Base-by-base conservation (phyloP, 129 eudicot genomes). In the Lactuca saligna region DNA sequence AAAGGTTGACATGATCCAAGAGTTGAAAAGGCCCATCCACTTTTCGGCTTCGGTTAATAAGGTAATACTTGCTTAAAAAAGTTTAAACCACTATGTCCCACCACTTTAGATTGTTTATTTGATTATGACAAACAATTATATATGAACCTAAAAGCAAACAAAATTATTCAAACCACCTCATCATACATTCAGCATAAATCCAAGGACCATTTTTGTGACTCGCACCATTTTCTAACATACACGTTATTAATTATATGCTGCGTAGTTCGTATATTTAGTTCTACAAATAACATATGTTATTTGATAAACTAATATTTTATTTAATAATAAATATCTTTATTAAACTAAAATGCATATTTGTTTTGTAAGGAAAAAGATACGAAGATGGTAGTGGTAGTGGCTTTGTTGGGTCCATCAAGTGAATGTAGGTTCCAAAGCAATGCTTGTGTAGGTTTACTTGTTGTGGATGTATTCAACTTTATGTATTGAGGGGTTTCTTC, bases 381-480 rank as follows among this genome's bases (percentile, higher is more conserved):
- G 57, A 69, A 69, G 59, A 63, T 62, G 66, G 65, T 76, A 64
- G 75, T 62, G 75, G 75, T 42, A 64, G 75, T 62, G 75, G 75
- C 32, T 68, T 67, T 8, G 65, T 54, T 68, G 70, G 75, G 75
- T 63, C 71, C 75, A 76, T 51, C 49, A 65, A 74, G 60, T 74
- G 49, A 56, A 54, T 7, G 58, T 76, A 76, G 80, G 75, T 60
- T 76, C 67, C 64, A 76, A 76, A 69, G 44, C 75, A 69, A 69
- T 76, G 81, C 60, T 69, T 62, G 65, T 69, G 60, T 76, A 76
- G 81, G 75, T 56, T 76, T 76, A 54, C 81, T 69, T 76, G 1
- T 76, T 76, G 51, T 62, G 81, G 81, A 54, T 76, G 59, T 41
- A 61, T 51, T 68, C 50, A 67, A 75, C 80, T 56, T 75, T 75